These are phyloP conservation scores for Ziziphus jujuba DNA, from an alignment of 306 rosid species.

Conservation along the genomic window DNA sequence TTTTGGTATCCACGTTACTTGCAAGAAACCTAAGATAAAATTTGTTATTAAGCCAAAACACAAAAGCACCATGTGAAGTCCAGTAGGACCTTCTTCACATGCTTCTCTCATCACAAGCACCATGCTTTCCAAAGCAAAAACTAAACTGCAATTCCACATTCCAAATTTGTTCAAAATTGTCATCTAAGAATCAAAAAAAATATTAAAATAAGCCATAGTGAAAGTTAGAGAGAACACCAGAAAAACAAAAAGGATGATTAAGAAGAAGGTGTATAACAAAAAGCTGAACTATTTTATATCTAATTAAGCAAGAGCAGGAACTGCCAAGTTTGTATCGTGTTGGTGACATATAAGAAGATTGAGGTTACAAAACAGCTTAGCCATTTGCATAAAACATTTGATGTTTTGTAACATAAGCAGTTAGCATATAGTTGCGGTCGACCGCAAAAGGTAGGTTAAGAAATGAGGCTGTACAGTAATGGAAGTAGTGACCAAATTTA, in stretches of 20 bases:
- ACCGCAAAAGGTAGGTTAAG: slow-evolving; percentile 10
- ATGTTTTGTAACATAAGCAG: not conserved
- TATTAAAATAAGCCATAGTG: too few relatives aligned
- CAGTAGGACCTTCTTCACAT: too few relatives aligned
- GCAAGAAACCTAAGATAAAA: too few relatives aligned
- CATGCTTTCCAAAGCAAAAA: too few relatives aligned
- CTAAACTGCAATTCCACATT: not conserved
- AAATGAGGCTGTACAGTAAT: slow-evolving; percentile 18
- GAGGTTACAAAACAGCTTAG: not conserved
- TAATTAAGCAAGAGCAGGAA: slow-evolving; percentile 1
- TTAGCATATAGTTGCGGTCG: not conserved
- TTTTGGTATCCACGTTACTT: too few relatives aligned
- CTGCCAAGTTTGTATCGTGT: not conserved
- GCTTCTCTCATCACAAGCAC: too few relatives aligned
- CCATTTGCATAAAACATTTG: not conserved
- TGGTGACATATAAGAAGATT: not conserved
- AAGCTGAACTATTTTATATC: not conserved
- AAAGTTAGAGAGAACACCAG: not conserved
- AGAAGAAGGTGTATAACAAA: not conserved
- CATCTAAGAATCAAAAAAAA: not conserved
- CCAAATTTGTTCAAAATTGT: not conserved
- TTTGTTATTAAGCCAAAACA: too few relatives aligned
- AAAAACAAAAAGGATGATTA: not conserved
- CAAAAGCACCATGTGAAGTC: too few relatives aligned
- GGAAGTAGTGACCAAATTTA: not conserved